Percentiles rank a stretch among this genome's conserved stretches.
Evolutionary conservation across 768 basidiomycete species (phyloP).

Genomic region (Paxillus rubicundulus): DNA sequence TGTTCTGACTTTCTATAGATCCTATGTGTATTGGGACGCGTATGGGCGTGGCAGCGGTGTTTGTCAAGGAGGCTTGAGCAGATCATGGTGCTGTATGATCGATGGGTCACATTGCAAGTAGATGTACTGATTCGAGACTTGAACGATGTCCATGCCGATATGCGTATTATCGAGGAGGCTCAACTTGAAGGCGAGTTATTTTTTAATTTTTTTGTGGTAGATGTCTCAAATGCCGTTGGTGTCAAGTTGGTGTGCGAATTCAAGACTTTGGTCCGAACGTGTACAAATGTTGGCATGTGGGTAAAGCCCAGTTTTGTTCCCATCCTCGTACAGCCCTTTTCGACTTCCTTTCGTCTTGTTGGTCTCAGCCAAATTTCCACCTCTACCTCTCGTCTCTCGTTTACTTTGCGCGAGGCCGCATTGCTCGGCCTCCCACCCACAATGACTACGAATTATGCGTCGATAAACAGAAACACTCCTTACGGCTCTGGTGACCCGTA

Average conservation of each 20-base stretch:
- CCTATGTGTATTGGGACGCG: constrained; percentile 88
- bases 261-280: constrained; percentile 8
- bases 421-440: constrained; percentile 19
- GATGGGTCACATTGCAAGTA: no score
- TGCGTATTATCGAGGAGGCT: neutral
- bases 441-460: constrained; percentile 42
- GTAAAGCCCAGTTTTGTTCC: constrained; percentile 13
- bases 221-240: neutral
- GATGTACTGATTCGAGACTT: no score
- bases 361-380: constrained; percentile 11
- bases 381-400: constrained; percentile 24
- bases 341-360: constrained; percentile 19
- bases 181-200: neutral
- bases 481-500: constrained; percentile 66
- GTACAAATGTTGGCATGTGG: neutral
- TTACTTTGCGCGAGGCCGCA: constrained; percentile 10
- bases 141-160: no score
- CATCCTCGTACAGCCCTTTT: neutral
- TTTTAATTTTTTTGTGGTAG: neutral
- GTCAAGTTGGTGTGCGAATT: constrained; percentile 6
- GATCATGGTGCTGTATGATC: no score
- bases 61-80: constrained; percentile 48
- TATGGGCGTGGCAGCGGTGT: constrained; percentile 87
- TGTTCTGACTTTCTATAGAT: constrained; percentile 42
- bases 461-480: constrained; percentile 37